These are phyloP conservation scores for Phytophthora fragariae DNA, from an alignment of 352 stramenopile species.

Conservation along the genomic window DNA sequence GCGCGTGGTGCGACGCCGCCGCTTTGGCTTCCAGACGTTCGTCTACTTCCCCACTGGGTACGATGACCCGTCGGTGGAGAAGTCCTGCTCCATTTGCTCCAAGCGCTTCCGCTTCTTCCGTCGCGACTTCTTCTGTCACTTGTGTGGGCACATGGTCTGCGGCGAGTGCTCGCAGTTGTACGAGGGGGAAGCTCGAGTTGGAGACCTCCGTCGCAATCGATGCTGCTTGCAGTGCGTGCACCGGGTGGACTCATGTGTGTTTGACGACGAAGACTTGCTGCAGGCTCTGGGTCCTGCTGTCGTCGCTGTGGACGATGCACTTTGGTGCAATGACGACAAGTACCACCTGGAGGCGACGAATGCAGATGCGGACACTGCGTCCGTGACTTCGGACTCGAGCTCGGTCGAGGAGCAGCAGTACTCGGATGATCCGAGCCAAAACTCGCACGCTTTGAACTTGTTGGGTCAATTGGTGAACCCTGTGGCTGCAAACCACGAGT, in stretches of 20 bases:
- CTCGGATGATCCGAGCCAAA: conserved; percentile 46
- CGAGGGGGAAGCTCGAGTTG: conserved; percentile 50
- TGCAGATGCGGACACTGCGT: conserved; percentile 44
- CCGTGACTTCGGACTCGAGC: conserved; percentile 42
- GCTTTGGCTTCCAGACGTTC: conserved; percentile 69
- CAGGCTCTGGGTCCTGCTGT: conserved; percentile 52
- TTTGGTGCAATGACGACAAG: conserved; percentile 57
- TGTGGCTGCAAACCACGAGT: conserved; percentile 9
- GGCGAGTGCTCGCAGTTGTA: conserved; percentile 50
- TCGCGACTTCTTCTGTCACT: conserved; percentile 53
- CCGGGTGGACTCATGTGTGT: conserved; percentile 54
- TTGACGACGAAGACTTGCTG: conserved; percentile 59
- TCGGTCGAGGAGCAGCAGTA: conserved; percentile 53
- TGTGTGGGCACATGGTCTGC: conserved; percentile 56
- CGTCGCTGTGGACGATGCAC: conserved; percentile 51
- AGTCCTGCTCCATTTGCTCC: conserved; percentile 48
- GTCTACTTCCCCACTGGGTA: conserved; percentile 52
- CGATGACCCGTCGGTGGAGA: conserved; percentile 36
- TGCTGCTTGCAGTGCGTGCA: conserved; percentile 54
- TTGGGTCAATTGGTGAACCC: conserved; percentile 52
- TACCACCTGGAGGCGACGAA: conserved; percentile 34
- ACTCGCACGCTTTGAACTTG: conserved; percentile 56
- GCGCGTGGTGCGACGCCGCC: conserved; percentile 56
- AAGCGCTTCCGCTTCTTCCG: conserved; percentile 53
- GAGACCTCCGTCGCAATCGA: conserved; percentile 47